A percentile compares a stretch with the other conserved stretches of the same genome.
phyloP scores from a whole-genome alignment of 257 asterid genomes.

The Plectranthus barbatus region DNA sequence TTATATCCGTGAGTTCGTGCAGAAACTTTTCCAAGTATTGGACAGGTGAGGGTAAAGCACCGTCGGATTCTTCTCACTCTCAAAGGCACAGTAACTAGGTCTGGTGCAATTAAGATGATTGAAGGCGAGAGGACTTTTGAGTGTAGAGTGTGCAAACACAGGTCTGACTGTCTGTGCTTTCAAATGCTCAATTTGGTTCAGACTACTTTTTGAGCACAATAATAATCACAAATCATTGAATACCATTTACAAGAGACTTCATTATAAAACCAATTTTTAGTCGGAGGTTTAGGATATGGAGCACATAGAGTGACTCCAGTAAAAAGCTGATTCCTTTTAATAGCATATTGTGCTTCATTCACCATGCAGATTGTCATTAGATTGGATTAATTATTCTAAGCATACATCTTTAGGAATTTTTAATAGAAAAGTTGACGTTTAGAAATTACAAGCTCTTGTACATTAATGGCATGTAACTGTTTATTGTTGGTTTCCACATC shows the following conservation, averaged over 20 bases:
- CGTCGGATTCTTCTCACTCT: constrained; percentile 87
- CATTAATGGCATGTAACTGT: background rate
- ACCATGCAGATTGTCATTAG: background rate
- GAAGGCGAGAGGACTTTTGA: constrained; percentile 87
- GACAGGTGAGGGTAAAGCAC: constrained; percentile 87
- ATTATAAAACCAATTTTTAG: background rate
- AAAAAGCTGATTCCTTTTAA: background rate
- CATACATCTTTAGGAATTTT: background rate
- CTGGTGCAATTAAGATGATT: constrained; percentile 94
- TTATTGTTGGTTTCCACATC: background rate
- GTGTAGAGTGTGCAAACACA: constrained; percentile 81
- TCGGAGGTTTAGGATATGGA: background rate
- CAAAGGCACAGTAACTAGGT: constrained; percentile 92
- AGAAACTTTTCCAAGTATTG: constrained; percentile 98
- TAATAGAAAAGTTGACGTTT: constrained; percentile 4
- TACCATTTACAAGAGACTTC: background rate
- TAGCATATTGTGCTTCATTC: constrained; percentile 1
- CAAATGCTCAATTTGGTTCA: constrained; percentile 1
- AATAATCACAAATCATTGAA: background rate
- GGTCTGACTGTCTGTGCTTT: constrained; percentile 39
- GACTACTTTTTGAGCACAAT: background rate
- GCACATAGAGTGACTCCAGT: background rate
- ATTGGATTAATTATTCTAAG: background rate
- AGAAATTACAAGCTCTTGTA: background rate
- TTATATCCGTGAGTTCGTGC: constrained; percentile 1